Evolutionary conservation across 768 basidiomycete species (phyloP), one percentile per base, ranked within the genome.

Genomic region (Amyloporia xantha): DNA sequence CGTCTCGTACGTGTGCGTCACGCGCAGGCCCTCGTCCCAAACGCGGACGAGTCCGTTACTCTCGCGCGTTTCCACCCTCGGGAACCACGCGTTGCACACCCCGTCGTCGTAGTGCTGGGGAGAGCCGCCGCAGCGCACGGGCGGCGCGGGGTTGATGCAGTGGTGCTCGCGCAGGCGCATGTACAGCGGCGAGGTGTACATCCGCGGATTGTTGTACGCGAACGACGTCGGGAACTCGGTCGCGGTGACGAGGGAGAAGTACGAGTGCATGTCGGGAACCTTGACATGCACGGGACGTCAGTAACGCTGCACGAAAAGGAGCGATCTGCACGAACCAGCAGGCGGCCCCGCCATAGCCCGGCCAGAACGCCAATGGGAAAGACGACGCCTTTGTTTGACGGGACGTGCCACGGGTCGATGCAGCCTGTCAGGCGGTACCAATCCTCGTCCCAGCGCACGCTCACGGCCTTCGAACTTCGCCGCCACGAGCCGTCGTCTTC

Each of bases 281-380:
- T 71, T 47, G 13, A 47, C 36, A 35, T 9, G 42, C 10, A 20
- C 40, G 38, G 33, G 37, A 27, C 10, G 30, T 49, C 24, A 45
- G 26, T 17, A 24, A 12, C 26, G 42, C 23, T 21, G 42, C 21
- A 15, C 15, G 30, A 15, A 15, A 13, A 15, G 13, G 42, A 25
- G 24, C 10, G 24, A 43, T 26, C 30, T 26, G 3, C 10, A 47
- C 81, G 50, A 45, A 85, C 83, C 48, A 81, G 65, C 63, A 84
- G 72, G 17, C 78, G 68, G 4, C 86, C 85, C 50, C 80, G 74
- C 81, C 79, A 86, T 4, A 75, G 65, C 2, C 84, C 84, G 23
- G 61, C 63, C 55, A 84, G 65, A 2, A 68, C 58, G 5, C 84
- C 84, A 0, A 71, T 71, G 2, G 71, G 70, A 59, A 78, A 82